A percentile compares a stretch with the other conserved stretches of the same genome.
These are phyloP conservation scores for Rhodotorula toruloides DNA, from an alignment of 768 basidiomycete genomes.

Conservation along the genomic window DNA sequence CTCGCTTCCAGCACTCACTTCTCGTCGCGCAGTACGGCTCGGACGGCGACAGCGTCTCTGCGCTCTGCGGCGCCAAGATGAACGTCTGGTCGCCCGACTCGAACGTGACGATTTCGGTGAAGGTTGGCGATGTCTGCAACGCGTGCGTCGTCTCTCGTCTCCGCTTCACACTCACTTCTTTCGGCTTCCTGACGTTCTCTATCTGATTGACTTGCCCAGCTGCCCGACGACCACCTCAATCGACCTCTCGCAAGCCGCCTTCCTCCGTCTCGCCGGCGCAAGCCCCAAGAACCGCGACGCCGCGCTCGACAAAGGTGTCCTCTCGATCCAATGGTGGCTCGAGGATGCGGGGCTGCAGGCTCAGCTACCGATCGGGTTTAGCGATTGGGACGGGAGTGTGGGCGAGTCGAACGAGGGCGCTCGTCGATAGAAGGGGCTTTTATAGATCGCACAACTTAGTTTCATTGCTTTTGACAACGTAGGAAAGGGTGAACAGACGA, in stretches of 20 bases:
- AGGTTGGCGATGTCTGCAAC: neutral
- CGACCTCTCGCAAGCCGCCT: constrained; percentile 4
- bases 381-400: neutral
- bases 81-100: constrained; percentile 6
- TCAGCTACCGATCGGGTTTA: neutral
- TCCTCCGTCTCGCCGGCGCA: neutral
- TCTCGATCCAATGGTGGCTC: constrained; percentile 1
- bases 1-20: neutral
- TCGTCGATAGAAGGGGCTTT: too few species aligned
- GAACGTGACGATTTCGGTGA: neutral
- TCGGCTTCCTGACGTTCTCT: too few species aligned
- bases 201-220: neutral
- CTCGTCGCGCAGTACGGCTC: neutral
- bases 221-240: neutral
- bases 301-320: neutral
- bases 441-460: too few species aligned
- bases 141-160: neutral
- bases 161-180: neutral
- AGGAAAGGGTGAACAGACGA: neutral
- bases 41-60: neutral
- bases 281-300: neutral
- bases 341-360: neutral
- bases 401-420: neutral
- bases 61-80: neutral
- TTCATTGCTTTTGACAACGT: too few species aligned